These are phyloP conservation scores for Curvularia sp. DNA, from an alignment of 2,329 filamentous ascomycete genomes.

Conservation along the genomic window DNA sequence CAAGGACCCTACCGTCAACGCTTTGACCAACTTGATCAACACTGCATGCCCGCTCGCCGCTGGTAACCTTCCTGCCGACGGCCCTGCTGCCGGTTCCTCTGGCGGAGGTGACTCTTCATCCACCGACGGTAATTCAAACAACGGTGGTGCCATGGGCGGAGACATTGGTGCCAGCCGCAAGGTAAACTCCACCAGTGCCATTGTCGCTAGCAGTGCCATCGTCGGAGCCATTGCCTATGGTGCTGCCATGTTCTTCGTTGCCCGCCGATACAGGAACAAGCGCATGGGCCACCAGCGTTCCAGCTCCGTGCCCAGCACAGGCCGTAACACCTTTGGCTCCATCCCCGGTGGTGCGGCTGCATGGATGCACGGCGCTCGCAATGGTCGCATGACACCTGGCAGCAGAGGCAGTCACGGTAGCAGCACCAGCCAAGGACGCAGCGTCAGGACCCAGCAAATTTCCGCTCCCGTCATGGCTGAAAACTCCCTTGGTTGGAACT, in stretches of 20 bases:
- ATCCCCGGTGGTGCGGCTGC: slow-evolving; percentile 55
- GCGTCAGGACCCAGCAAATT: slow-evolving; percentile 73
- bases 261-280: slow-evolving; percentile 88
- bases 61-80: slow-evolving; percentile 49
- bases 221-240: slow-evolving; percentile 85
- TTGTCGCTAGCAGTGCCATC: slow-evolving; percentile 78
- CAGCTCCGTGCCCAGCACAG: slow-evolving; percentile 76
- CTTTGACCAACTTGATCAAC: slow-evolving; percentile 83
- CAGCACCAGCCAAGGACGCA: slow-evolving; percentile 69
- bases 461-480: slow-evolving; percentile 90
- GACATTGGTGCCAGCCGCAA: slow-evolving; percentile 62
- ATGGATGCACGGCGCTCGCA: slow-evolving; percentile 56
- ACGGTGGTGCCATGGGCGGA: slow-evolving; percentile 59
- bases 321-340: slow-evolving; percentile 55
- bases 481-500: slow-evolving; percentile 97
- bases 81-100: slow-evolving; percentile 47
- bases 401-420: slow-evolving; percentile 50
- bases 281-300: slow-evolving; percentile 77
- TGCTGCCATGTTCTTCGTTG: slow-evolving; percentile 92
- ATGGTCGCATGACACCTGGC: slow-evolving; percentile 49
- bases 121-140: slow-evolving; percentile 45
- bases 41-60: slow-evolving; percentile 75
- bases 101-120: slow-evolving; percentile 48
- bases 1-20: slow-evolving; percentile 67
- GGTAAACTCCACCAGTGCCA: slow-evolving; percentile 68